Evolutionary conservation across 805 yeast species (phyloP), one percentile per base, ranked within the genome.

Genomic region (Saturnispora diversa): DNA sequence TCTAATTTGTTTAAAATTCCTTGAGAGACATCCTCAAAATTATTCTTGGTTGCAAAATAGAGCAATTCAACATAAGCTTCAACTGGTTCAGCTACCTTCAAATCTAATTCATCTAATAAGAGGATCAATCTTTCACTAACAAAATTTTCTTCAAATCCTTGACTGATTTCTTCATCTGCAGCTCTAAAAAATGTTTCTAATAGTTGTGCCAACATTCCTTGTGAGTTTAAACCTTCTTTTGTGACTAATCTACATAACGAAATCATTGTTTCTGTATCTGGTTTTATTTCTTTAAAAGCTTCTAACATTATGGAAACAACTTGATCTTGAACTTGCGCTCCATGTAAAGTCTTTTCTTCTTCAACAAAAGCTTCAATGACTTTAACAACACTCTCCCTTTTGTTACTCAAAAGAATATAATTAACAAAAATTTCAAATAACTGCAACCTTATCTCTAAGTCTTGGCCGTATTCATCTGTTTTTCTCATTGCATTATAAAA

Each of bases 391-490:
- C 46, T 52, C 4, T 43, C 35, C n/a, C 59, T 43, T 19, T 58
- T 55, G 10, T 53, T 48, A 31, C 62, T 55, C 17, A 62, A 44
- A 33, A 58, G 35, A 8, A 59, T 51, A 39, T 60, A 62, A 34
- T 58, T 57, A 31, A 58, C 28, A 40, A 62, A 60, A 12, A 60
- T 48, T 44, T 59, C 63, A 44, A 60, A 58, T 4, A 62, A 43
- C 28, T 59, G 53, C 39, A 60, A 39, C 35, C 64, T 47, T 9
- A 53, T 32, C 4, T 31, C 34, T n/a, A 24, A 21, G 39, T 56
- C 47, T 17, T 43, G 11, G 1, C 38, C 28, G 33, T 56, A 60
- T n/a, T 44, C 47, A 1, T 46, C 17, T 8, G 58, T 52, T 9
- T 50, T 50, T 44, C 63, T 45, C 36, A 62, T 29, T 3, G 56